Conservation (phyloP, 2,329 filamentous ascomycete genomes). For the Talaromyces sp. region DNA sequence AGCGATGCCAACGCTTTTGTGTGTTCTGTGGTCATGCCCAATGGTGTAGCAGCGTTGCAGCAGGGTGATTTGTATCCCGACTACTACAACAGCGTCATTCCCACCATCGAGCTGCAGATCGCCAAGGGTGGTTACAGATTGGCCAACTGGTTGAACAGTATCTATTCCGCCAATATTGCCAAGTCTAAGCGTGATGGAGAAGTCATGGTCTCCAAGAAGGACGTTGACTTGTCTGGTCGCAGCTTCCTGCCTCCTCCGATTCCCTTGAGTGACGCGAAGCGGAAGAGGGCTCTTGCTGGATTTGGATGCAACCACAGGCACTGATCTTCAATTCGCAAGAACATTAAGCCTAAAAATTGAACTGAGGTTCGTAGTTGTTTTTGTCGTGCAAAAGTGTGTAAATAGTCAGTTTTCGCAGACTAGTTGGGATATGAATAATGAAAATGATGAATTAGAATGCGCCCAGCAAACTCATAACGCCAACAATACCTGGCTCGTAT, state of each 20-base stretch:
- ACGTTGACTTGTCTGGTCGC: background rate
- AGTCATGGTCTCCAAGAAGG: background rate
- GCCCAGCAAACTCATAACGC: background rate
- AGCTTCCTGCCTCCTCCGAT: slow-evolving; percentile 9
- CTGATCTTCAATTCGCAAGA: background rate
- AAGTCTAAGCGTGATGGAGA: slow-evolving; percentile 1
- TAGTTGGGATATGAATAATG: background rate
- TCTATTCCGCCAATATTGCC: slow-evolving; percentile 7
- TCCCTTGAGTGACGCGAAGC: slow-evolving; percentile 1
- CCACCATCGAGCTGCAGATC: slow-evolving; percentile 24
- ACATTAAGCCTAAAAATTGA: background rate
- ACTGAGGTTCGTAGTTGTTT: background rate
- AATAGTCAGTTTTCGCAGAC: background rate
- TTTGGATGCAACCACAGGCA: slow-evolving; percentile 10
- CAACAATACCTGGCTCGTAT: background rate
- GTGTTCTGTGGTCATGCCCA: slow-evolving; percentile 22
- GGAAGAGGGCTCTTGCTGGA: background rate
- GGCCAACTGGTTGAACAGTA: slow-evolving; percentile 21
- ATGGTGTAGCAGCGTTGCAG: slow-evolving; percentile 21
- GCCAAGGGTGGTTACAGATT: slow-evolving; percentile 22
- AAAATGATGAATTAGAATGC: background rate
- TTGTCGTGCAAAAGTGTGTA: background rate
- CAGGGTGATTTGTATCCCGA: slow-evolving; percentile 21
- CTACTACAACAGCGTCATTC: slow-evolving; percentile 24
- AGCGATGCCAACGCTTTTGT: slow-evolving; percentile 22